Base-by-base conservation (phyloP, 805 yeast genomes). In the Grigorovia transvaalensis region DNA sequence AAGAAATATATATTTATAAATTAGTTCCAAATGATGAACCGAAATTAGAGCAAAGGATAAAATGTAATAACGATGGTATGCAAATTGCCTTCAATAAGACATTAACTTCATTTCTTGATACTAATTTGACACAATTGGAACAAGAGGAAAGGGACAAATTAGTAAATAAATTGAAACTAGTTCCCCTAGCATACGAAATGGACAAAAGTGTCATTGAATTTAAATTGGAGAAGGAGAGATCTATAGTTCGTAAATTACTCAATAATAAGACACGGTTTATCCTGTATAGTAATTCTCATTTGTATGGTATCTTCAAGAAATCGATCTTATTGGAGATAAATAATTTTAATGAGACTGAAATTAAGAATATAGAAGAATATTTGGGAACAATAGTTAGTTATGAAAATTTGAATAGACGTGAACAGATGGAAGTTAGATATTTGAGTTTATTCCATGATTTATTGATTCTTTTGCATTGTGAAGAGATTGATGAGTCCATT, bases 181-280 rank as follows among this genome's bases (percentile, higher is more conserved):
- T 57, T 2, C 65, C 68, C 7, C 45, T 63, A 15, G 18, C 52
- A 4, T 41, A 53, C 4, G 57, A 50, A 19, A 18, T 6, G 5
- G 42, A 40, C 30, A 46, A 20, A 3, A 46, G 59, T 19, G 56
- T 57, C 33, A 53, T 57, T 17, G 56, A 60, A 42, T 57, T 61
- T 9, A 55, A 60, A 44, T 52, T 55, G 30, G 62, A 62, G 0
- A 59, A 61, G n/a, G 70, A 65, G 48, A 58, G 47, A 17, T 52
- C 55, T 2, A 56, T 54, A 45, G 53, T 65, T 2, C 56, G 55
- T 15, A 53, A 58, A 13, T 49, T 54, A 30, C 56, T 56, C 27
- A 56, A 57, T n/a, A 54, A 54, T 29, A 44, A 50, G 5, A 55
- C 66, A 6, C 52, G 62, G 1, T 44, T 58, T 9, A 50, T 58